Evolutionary conservation across 2,329 filamentous ascomycete genomes (phyloP).

Genomic region (Fusarium pseudocircinatum): DNA sequence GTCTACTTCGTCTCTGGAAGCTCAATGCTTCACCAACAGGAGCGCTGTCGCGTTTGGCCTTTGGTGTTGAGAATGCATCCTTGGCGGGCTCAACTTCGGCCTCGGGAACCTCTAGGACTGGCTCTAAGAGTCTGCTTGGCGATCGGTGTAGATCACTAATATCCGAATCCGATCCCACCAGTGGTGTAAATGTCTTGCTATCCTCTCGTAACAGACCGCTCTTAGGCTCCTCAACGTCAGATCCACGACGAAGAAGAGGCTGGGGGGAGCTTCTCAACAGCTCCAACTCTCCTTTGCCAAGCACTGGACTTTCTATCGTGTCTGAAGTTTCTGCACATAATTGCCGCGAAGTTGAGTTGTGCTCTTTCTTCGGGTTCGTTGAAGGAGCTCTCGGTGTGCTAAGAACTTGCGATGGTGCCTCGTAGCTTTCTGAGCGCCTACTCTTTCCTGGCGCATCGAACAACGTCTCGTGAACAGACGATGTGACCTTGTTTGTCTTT

Average conservation of each 20-base stretch:
- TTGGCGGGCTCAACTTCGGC: slow-evolving; percentile 50
- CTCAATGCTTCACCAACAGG: slow-evolving; percentile 52
- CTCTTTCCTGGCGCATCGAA: slow-evolving; percentile 2
- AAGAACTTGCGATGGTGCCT: background rate
- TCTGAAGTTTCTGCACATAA: slow-evolving; percentile 42
- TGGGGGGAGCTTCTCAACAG: slow-evolving; percentile 27
- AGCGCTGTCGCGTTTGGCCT: slow-evolving; percentile 51
- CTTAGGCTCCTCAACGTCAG: slow-evolving; percentile 44
- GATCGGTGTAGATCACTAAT: slow-evolving; percentile 54
- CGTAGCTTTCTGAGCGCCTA: slow-evolving; percentile 4
- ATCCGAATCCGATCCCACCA: slow-evolving; percentile 39
- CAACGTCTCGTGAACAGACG: background rate
- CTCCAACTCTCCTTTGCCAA: slow-evolving; percentile 45
- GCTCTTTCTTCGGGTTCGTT: slow-evolving; percentile 32
- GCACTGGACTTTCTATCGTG: slow-evolving; percentile 51
- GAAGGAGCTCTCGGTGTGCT: slow-evolving; percentile 28
- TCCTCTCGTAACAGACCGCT: slow-evolving; percentile 47
- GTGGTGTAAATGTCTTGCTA: slow-evolving; percentile 34
- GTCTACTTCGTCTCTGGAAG: slow-evolving; percentile 50
- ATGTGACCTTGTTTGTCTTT: background rate
- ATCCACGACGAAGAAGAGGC: slow-evolving; percentile 46
- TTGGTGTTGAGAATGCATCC: slow-evolving; percentile 11
- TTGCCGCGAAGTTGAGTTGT: slow-evolving; percentile 39
- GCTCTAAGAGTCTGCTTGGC: slow-evolving; percentile 57
- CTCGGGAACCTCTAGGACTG: slow-evolving; percentile 62